A percentile compares a stretch with the other conserved stretches of the same genome.
phyloP scores from a whole-genome alignment of 805 yeast genomes.

The Candida quercuum region DNA sequence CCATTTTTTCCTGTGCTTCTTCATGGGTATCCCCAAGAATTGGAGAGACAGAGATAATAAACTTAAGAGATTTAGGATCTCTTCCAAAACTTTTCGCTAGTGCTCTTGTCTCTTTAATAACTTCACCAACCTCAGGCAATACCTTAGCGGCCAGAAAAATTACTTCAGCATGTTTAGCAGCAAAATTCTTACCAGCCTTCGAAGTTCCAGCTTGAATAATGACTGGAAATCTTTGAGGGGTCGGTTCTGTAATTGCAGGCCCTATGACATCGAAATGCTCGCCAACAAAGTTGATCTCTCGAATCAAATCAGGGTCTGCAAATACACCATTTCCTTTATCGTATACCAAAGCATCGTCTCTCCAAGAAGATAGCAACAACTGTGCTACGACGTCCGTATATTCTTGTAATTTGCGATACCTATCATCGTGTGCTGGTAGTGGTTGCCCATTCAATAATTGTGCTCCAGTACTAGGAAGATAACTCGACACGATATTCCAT shows the following conservation, averaged over 20 bases:
- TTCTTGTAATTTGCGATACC: constrained; percentile 33
- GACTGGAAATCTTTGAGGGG: constrained; percentile 39
- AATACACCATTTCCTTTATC: constrained; percentile 20
- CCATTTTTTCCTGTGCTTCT: constrained; percentile 30
- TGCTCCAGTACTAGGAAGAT: constrained; percentile 32
- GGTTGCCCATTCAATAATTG: constrained; percentile 30
- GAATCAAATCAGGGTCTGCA: constrained; percentile 30
- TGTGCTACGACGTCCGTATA: constrained; percentile 31
- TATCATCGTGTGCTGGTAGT: constrained; percentile 32
- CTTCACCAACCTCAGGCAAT: constrained; percentile 24
- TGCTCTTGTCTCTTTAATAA: constrained; percentile 19
- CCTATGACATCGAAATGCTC: constrained; percentile 25
- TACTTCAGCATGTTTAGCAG: constrained; percentile 37
- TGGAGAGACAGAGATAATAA: constrained; percentile 26
- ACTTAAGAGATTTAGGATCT: constrained; percentile 29
- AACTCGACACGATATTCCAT: constrained; percentile 38
- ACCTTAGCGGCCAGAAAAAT: constrained; percentile 29
- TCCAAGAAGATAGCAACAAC: constrained; percentile 32
- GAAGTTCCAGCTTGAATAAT: constrained; percentile 38
- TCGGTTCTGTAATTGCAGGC: constrained; percentile 33
- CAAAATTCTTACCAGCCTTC: constrained; percentile 32
- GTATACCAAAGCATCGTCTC: constrained; percentile 27
- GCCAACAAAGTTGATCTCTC: constrained; percentile 34
- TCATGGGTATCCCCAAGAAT: constrained; percentile 32
- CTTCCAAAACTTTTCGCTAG: constrained; percentile 28